These are phyloP conservation scores for Lanmaoa rubissima DNA, from an alignment of 768 basidiomycete genomes.

Conservation along the genomic window DNA sequence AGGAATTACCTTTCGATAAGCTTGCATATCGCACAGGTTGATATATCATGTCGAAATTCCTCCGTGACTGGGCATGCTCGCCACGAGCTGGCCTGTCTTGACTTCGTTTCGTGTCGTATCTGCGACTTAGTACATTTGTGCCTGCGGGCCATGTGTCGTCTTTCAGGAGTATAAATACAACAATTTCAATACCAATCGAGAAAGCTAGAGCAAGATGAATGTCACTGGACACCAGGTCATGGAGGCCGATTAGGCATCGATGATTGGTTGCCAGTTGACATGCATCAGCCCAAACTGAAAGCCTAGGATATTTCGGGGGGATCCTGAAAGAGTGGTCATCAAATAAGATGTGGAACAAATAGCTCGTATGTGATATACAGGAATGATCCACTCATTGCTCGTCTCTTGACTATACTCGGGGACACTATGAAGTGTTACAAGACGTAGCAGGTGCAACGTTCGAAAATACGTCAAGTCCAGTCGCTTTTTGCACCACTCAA, in stretches of 20 bases:
- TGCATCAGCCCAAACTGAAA: background rate
- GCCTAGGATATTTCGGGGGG: background rate
- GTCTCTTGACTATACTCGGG: background rate
- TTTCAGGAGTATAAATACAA: background rate
- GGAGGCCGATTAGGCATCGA: background rate
- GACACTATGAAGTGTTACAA: background rate
- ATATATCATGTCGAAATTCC: background rate
- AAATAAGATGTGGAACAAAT: background rate
- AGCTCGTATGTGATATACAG: background rate
- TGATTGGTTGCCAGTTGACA: background rate
- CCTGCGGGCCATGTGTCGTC: background rate
- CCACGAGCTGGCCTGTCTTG: background rate
- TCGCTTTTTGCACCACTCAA: conserved; percentile 44
- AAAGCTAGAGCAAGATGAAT: background rate
- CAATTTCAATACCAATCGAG: background rate
- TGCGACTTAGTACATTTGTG: no score
- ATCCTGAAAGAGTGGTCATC: background rate
- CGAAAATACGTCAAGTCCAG: conserved; percentile 14
- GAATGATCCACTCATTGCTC: background rate
- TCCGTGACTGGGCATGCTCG: background rate
- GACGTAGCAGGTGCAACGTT: background rate
- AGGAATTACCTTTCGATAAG: background rate
- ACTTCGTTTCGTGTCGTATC: background rate
- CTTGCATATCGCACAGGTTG: background rate
- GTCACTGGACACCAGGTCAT: background rate